phyloP scores from a whole-genome alignment of 2,329 filamentous ascomycete species.

The Neopestalotiopsis rosae region DNA sequence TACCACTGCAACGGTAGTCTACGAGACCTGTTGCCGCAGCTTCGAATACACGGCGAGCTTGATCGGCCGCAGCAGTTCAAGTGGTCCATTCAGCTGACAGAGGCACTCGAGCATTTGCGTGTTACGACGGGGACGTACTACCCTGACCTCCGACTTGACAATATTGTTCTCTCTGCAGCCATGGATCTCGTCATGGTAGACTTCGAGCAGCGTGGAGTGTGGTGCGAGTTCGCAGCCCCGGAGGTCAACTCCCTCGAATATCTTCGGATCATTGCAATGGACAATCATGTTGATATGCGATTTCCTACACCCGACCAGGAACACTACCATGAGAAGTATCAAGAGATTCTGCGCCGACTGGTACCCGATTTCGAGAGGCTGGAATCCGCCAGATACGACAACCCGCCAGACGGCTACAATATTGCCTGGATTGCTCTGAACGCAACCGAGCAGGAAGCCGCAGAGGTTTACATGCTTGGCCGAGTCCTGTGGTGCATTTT shows the following conservation, averaged over 20 bases:
- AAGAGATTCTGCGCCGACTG: constrained; percentile 45
- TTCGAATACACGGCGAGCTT: constrained; percentile 52
- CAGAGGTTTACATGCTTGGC: constrained; percentile 68
- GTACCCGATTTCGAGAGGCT: constrained; percentile 52
- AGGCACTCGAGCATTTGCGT: constrained; percentile 56
- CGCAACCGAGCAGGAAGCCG: constrained; percentile 57
- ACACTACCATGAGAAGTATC: constrained; percentile 43
- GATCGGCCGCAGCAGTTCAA: constrained; percentile 50
- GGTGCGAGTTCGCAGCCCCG: constrained; percentile 66
- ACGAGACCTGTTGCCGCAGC: constrained; percentile 58
- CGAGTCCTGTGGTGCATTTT: constrained; percentile 68
- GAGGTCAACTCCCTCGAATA: constrained; percentile 67
- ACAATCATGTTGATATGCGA: constrained; percentile 44
- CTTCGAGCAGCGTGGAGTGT: constrained; percentile 67
- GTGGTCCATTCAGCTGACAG: constrained; percentile 60
- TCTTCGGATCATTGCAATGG: constrained; percentile 56
- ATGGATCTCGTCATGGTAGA: constrained; percentile 61
- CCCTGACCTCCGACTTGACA: constrained; percentile 64
- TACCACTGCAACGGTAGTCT: constrained; percentile 60
- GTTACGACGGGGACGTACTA: constrained; percentile 55
- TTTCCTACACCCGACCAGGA: neutral
- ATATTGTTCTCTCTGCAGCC: constrained; percentile 56
- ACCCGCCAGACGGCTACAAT: constrained; percentile 58
- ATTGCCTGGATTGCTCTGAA: constrained; percentile 61
- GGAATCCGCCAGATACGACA: constrained; percentile 50